Base-by-base conservation (phyloP, 192 early-diverging fungal genomes). In the Mortierella hygrophila region DNA sequence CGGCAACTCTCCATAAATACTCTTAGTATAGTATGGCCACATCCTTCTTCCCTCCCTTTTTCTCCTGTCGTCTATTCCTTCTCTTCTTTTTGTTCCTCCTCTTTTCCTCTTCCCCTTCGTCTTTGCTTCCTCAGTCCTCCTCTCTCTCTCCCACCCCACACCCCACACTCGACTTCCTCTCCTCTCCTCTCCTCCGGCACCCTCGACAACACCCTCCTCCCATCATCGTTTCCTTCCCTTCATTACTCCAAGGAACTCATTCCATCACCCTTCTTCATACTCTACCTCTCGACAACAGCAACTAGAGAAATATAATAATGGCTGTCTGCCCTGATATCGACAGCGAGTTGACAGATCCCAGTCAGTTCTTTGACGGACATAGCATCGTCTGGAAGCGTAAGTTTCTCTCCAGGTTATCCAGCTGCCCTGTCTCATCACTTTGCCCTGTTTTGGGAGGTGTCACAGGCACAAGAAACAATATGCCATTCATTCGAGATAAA, bases 381-480 rank as follows among this genome's bases (percentile, higher is more conserved):
- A 81, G 75, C 37, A 81, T 86, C 63, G 73, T 37, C 41, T 86
- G 84, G 84, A 86, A 86, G 54, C 84, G 84, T 83, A 75, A 73
- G 81, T 41, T 16, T 38, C 54, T 46, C 15, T 46, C 15, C 44
- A 23, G n/a, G 3, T 23, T 42, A 6, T 70, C 69, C 40, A 21
- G 18, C 72, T 47, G n/a, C 72, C 21, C 26, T 42, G n/a, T 49
- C 72, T 47, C 11, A 35, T 49, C 26, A 63, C 60, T 57, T 60
- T 60, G 6, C 55, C 5, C 55, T 60, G 55, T 26, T 26, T 26
- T 60, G 55, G n/a, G 55, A 65, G 60, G 60, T 65, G 60, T 65
- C 60, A 65, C 60, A 65, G 60, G 29, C 11, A 65, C 29, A 6
- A 44, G 42, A 6, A 1, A 63, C 10, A 11, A 13, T 46, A 32